Evolutionary conservation across 225 moss, liverwort and hornwort genomes (phyloP).

Genomic region (Physcomitrium patens): DNA sequence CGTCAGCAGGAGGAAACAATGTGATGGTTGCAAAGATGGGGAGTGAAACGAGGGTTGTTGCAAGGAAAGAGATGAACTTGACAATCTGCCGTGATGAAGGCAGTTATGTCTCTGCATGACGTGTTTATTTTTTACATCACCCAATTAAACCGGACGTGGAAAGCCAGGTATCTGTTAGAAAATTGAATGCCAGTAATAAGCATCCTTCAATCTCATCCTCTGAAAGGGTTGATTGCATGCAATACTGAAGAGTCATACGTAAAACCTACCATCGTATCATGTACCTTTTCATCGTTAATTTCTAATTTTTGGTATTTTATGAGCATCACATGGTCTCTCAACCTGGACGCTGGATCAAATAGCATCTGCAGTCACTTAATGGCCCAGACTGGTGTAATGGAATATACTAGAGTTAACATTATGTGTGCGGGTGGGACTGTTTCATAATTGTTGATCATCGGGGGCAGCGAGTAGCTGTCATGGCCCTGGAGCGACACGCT

Average conservation of each 20-base stretch:
- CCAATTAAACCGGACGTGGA: conserved; percentile 42
- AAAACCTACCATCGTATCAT: no score
- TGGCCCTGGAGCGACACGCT: no score
- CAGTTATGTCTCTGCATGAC: conserved; percentile 30
- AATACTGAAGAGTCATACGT: background rate
- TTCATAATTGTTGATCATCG: no score
- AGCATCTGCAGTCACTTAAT: conserved; percentile 16
- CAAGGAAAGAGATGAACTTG: background rate
- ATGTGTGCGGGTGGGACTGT: no score
- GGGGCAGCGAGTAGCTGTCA: no score
- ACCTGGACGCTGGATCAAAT: background rate
- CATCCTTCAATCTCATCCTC: conserved; percentile 22
- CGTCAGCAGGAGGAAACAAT: background rate
- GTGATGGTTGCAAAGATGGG: conserved; percentile 8
- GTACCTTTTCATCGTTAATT: no score
- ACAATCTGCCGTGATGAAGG: conserved; percentile 6
- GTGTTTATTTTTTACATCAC: conserved; percentile 18
- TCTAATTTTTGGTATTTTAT: no score
- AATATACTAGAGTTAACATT: no score
- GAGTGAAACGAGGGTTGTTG: background rate
- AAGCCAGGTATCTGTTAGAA: conserved; percentile 32
- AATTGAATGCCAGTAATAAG: conserved; percentile 38
- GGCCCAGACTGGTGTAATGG: conserved; percentile 14
- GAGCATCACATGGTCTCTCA: conserved; percentile 31
- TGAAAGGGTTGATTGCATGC: conserved; percentile 15